Evolutionary conservation across 352 stramenopile species (phyloP).

Genomic region (Globisporangium viniferum): DNA sequence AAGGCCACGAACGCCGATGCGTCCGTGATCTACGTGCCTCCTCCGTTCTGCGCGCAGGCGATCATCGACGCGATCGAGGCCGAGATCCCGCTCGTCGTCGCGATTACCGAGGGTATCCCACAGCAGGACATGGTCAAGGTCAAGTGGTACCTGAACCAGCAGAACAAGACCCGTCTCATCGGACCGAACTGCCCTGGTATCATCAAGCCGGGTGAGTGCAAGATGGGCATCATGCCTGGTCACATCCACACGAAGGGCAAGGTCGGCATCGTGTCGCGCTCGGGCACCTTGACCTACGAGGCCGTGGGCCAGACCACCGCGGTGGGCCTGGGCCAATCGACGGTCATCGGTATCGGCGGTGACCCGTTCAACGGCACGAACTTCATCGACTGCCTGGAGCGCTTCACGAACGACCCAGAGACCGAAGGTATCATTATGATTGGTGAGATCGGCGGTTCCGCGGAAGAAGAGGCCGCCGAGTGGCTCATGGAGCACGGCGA

Average conservation of each 20-base stretch:
- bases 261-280: constrained; percentile 98
- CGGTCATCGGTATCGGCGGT: constrained; percentile 98
- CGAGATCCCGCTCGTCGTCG: constrained; percentile 95
- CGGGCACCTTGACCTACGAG: constrained; percentile 99
- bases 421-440: constrained; percentile 99
- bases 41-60: constrained; percentile 96
- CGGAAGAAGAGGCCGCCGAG: constrained; percentile 98
- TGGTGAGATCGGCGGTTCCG: constrained; percentile 98
- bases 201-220: constrained; percentile 99
- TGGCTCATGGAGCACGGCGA: constrained; percentile 98
- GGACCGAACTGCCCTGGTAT: constrained; percentile 99
- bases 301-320: constrained; percentile 98
- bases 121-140: constrained; percentile 99
- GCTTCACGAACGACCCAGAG: constrained; percentile 99
- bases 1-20: constrained; percentile 91
- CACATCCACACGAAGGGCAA: constrained; percentile 99
- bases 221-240: constrained; percentile 99
- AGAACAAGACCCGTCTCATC: constrained; percentile 96
- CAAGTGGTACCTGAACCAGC: constrained; percentile 93
- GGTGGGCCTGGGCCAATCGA: constrained; percentile 96
- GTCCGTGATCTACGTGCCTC: constrained; percentile 99
- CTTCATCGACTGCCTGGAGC: constrained; percentile 99
- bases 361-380: constrained; percentile 99
- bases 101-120: constrained; percentile 99
- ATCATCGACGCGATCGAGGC: constrained; percentile 99